Evolutionary conservation across 306 rosid genomes (phyloP).

Genomic region (Prunus mume): DNA sequence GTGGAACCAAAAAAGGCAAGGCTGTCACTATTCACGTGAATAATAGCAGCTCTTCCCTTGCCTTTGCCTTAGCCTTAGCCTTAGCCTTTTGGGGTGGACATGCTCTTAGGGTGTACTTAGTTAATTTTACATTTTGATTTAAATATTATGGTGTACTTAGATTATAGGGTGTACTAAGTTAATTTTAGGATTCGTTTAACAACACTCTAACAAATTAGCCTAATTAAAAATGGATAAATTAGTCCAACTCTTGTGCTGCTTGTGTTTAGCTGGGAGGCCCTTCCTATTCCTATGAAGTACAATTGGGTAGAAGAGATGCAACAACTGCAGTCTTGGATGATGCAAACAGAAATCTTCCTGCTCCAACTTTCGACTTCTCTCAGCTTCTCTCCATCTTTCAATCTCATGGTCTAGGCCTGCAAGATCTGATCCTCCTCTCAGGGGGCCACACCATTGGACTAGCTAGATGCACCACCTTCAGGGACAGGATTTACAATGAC

Average conservation of each 20-base stretch:
- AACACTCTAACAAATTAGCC: neutral
- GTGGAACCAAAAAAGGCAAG: too few species aligned
- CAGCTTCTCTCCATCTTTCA: constrained; percentile 40
- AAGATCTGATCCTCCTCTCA: constrained; percentile 33
- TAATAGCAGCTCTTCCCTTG: too few species aligned
- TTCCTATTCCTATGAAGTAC: constrained; percentile 21
- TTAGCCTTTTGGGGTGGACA: too few species aligned
- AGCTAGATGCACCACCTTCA: constrained; percentile 21
- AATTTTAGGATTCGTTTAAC: too few species aligned
- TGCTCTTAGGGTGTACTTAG: too few species aligned
- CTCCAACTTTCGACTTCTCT: constrained; percentile 26
- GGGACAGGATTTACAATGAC: constrained; percentile 31
- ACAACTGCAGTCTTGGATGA: constrained; percentile 19
- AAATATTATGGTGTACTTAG: too few species aligned
- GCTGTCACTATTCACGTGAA: too few species aligned
- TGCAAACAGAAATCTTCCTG: constrained; percentile 28
- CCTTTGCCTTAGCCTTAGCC: too few species aligned
- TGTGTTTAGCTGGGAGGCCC: constrained; percentile 27
- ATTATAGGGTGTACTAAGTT: too few species aligned
- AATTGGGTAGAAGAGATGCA: constrained; percentile 39
- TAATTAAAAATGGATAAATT: neutral
- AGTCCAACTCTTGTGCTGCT: neutral
- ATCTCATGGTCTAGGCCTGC: constrained; percentile 33
- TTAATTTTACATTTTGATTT: too few species aligned
- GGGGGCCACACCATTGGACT: constrained; percentile 36